Conservation (phyloP, 2,329 filamentous ascomycete genomes). For the Phoma sp. region DNA sequence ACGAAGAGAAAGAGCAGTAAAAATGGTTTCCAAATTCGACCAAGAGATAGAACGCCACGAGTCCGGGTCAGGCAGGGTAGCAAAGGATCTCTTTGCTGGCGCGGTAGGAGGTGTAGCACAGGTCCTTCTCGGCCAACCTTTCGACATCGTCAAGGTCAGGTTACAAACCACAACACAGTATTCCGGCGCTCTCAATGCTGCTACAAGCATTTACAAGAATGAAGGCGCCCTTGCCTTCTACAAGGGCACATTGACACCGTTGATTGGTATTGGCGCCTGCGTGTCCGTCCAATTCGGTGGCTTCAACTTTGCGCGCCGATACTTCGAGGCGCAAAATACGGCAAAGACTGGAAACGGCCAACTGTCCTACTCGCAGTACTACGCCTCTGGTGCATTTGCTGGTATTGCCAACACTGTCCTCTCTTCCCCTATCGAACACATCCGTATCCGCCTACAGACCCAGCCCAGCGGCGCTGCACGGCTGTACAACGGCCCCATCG, state of each 20-base stretch:
- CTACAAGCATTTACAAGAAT: constrained; percentile 81
- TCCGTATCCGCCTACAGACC: constrained; percentile 93
- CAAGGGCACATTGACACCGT: constrained; percentile 93
- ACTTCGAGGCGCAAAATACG: constrained; percentile 77
- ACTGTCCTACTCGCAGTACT: constrained; percentile 87
- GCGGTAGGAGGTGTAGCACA: constrained; percentile 93
- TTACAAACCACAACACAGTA: constrained; percentile 89
- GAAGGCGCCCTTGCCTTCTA: constrained; percentile 95
- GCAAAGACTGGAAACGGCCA: constrained; percentile 52
- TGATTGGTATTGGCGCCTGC: constrained; percentile 95
- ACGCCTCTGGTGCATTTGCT: constrained; percentile 87
- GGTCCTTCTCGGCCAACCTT: constrained; percentile 81
- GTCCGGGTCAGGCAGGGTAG: constrained; percentile 54
- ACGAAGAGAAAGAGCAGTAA: constrained; percentile 3
- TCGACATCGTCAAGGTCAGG: constrained; percentile 83
- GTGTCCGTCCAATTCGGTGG: constrained; percentile 98
- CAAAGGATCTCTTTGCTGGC: constrained; percentile 91
- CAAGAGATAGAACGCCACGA: constrained; percentile 49
- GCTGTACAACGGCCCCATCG: constrained; percentile 83
- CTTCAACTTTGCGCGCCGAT: constrained; percentile 90
- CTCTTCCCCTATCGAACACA: constrained; percentile 93
- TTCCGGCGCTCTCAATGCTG: constrained; percentile 79
- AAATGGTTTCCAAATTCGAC: constrained; percentile 37
- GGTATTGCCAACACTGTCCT: constrained; percentile 88
- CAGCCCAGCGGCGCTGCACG: constrained; percentile 85